Base-by-base conservation (phyloP, 2,329 filamentous ascomycete genomes). In the Colletotrichum aenigma region DNA sequence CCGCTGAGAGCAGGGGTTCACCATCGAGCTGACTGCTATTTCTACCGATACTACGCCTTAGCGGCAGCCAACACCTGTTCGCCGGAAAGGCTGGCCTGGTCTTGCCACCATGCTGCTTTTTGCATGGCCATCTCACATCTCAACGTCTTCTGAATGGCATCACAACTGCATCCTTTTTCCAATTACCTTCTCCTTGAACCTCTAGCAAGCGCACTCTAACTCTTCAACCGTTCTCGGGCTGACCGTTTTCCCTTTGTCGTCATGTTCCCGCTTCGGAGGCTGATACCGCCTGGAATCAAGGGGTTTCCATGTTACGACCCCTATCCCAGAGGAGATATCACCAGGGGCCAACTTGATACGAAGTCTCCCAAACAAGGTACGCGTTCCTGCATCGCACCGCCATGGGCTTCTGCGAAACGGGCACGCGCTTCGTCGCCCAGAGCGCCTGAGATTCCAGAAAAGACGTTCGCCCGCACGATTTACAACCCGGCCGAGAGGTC, bases 271-370 rank as follows among this genome's bases (percentile, higher is more conserved):
- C 38, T 43, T n/a, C 10, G 26, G 28, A 65, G 70, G 56, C 58
- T 68, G 58, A 75, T 48, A 66, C 48, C 12, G 18, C 26, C 38
- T 48, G 43, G 24, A 28, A 28, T 21, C 32, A 60, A 65, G n/a
- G 61, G 61, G 36, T 55, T 71, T 8, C 36, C 43, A 52, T 52
- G 43, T 52, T 26, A 15, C 26, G 30, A 71, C 61, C 70, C 74
- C 28, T 74, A 52, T 55, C 70, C 58, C 26, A 34, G 69, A 64
- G 55, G 52, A 43, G 30, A 67, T 72, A 58, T 65, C 32, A 28
- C 64, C 12, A 62, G 70, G 73, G 64, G 70, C 70, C 55, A 24
- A 76, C 73, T 32, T 65, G 70, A 73, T 65, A 69, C 58, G 24
- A 34, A 28, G 12, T 21, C 52, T 30, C n/a, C 48, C n/a, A 36